phyloP scores from a whole-genome alignment of 768 basidiomycete genomes.

The Termitomyces sp. region DNA sequence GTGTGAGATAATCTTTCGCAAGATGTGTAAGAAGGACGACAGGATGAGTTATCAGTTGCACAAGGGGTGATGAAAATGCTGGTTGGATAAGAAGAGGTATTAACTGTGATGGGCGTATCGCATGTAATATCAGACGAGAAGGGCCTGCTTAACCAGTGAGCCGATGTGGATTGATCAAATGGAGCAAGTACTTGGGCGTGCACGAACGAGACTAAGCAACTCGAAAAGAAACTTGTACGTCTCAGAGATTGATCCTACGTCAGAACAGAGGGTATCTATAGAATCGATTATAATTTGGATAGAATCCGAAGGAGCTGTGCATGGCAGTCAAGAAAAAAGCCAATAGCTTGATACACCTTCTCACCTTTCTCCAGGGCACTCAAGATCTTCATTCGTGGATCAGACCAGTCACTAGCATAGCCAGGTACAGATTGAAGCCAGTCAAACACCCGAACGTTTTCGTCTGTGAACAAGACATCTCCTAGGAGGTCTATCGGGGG shows the following conservation, averaged over 20 bases:
- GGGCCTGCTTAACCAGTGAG: conserved; percentile 27
- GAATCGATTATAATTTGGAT: conserved; percentile 69
- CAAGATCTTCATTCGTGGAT: conserved; percentile 32
- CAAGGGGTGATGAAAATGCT: conserved; percentile 56
- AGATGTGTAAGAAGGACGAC: conserved; percentile 64
- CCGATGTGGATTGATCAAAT: conserved; percentile 1
- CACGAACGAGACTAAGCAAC: conserved; percentile 36
- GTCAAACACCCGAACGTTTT: conserved; percentile 39
- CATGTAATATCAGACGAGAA: conserved; percentile 58
- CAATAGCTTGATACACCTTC: conserved; percentile 7
- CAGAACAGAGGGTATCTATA: conserved; percentile 55
- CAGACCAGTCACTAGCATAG: conserved; percentile 34
- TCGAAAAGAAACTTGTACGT: conserved; percentile 47
- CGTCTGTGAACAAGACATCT: conserved; percentile 15
- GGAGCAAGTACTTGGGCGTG: conserved; percentile 39
- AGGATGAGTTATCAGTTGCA: conserved; percentile 65
- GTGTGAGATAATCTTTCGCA: conserved; percentile 61
- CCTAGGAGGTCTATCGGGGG: conserved; percentile 35
- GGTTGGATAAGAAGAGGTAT: conserved; percentile 54
- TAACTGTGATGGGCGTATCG: conserved; percentile 40
- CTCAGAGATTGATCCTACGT: conserved; percentile 48
- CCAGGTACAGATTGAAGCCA: conserved; percentile 46
- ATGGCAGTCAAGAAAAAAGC: conserved; percentile 8
- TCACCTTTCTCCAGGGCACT: conserved; percentile 35
- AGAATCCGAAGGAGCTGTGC: conserved; percentile 37